Evolutionary conservation across 306 rosid species (phyloP), one percentile per base, ranked within the genome.

Genomic region (Adenanthera pavonina): DNA sequence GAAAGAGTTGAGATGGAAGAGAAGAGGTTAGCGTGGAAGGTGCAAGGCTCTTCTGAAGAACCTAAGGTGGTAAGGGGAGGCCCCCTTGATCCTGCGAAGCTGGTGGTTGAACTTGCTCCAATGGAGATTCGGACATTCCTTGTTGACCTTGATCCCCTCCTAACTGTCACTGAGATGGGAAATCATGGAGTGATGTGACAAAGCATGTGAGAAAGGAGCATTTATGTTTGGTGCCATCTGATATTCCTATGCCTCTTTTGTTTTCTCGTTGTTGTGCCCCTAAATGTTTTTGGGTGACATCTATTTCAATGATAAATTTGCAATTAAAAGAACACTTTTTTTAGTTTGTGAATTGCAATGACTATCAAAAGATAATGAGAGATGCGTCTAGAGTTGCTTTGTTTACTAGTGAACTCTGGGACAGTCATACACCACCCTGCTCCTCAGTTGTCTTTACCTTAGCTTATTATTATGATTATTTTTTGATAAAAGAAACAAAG

Each of bases 81-180:
- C 43, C 89, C 94, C 25, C 84, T 92, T 64, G 94, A 92, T 80
- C 91, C 94, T 69, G 69, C 74, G 52, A 80, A 84, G 76, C 87
- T 94, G 83, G 86, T 90, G 77, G 97, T 92, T 74, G 94, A 92
- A 72, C 95, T 94, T 72, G 91, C 77, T 77, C 97, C 97, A 8
- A 92, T 92, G 97, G 98, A 94, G 81, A 94, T 94, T 77, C 82
- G 98, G 74, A 90, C 98, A 74, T 92, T 94, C 81, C 69, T 77
- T 49, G 51, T 85, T 56, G 78, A 80, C 57, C 72, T 87, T 46
- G 38, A 75, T 84, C 64, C 83, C 73, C 85, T 82, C 34, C 84
- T 71, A 75, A 76, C 74, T 49, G 83, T 82, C 49, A n/a, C 72
- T 43, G 72, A 53, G 54, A 69, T 69, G 20, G 83, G 78, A 79